Percentiles rank a stretch among this genome's conserved stretches.
Evolutionary conservation across 371 early-diverging fungal species (phyloP).

Genomic region (Mortierella polycephala): DNA sequence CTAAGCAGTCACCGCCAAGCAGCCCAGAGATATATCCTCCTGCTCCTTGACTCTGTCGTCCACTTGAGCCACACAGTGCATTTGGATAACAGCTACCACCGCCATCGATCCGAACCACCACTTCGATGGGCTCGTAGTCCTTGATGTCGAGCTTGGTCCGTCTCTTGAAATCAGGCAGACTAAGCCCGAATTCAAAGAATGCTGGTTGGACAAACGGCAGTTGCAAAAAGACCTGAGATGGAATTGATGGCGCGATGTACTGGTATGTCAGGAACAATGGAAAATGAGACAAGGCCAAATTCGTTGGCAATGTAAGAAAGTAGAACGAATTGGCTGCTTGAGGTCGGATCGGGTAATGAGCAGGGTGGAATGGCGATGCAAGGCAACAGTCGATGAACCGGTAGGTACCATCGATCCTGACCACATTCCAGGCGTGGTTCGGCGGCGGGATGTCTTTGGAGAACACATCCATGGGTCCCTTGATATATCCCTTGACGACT

Average conservation of each 20-base stretch:
- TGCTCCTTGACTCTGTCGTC: conserved; percentile 2
- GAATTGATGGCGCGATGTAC: conserved; percentile 47
- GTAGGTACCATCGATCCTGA: conserved; percentile 70
- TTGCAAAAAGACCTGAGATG: conserved; percentile 34
- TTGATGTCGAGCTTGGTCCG: conserved; percentile 38
- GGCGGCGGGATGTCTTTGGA: conserved; percentile 50
- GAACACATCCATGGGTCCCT: conserved; percentile 56
- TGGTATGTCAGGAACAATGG: conserved; percentile 47
- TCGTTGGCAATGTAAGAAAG: conserved; percentile 47
- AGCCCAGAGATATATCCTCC: conserved; percentile 5
- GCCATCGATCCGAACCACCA: conserved; percentile 48
- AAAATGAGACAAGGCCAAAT: conserved; percentile 45
- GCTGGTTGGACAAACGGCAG: conserved; percentile 51
- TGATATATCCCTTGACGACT: conserved; percentile 66
- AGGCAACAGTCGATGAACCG: conserved; percentile 72
- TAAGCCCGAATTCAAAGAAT: conserved; percentile 51
- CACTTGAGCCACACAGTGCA: background rate
- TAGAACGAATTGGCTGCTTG: conserved; percentile 47
- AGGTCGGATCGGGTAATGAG: conserved; percentile 46
- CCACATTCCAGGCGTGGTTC: conserved; percentile 73
- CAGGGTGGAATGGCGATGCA: conserved; percentile 56
- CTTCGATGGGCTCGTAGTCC: conserved; percentile 47
- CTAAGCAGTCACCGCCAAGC: conserved; percentile 37
- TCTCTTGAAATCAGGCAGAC: conserved; percentile 45
- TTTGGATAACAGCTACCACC: background rate